These are phyloP conservation scores for Epicoccum nigrum DNA, from an alignment of 2,329 filamentous ascomycete species.

Conservation along the genomic window DNA sequence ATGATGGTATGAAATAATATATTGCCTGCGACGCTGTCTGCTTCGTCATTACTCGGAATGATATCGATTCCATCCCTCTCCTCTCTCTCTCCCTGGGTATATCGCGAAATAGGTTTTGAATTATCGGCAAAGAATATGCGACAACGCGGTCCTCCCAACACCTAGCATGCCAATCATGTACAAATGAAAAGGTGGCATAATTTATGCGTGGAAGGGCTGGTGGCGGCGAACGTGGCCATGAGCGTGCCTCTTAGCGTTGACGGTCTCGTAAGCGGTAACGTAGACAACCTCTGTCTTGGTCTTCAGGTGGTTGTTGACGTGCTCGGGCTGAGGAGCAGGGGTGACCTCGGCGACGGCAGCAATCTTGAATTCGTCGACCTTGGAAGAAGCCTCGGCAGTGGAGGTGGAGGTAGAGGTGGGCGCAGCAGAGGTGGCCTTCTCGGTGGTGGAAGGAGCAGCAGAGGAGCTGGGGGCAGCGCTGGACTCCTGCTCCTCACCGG, in stretches of 20 bases:
- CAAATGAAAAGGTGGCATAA: constrained; percentile 15
- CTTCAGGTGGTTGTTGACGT: constrained; percentile 21
- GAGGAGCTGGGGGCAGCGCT: constrained; percentile 9
- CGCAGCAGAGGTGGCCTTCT: constrained; percentile 15
- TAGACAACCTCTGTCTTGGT: constrained; percentile 41
- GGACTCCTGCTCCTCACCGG: constrained; percentile 22
- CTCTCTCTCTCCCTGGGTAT: constrained; percentile 31
- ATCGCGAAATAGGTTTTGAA: constrained; percentile 40
- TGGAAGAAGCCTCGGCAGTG: constrained; percentile 16
- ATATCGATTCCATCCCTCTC: constrained; percentile 30
- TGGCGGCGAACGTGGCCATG: constrained; percentile 40
- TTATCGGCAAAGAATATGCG: constrained; percentile 30
- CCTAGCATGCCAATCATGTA: constrained; percentile 29
- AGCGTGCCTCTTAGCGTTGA: constrained; percentile 44
- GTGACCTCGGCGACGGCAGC: constrained; percentile 32
- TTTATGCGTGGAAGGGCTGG: constrained; percentile 43
- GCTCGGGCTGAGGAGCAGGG: constrained; percentile 20
- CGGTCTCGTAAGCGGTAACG: constrained; percentile 39
- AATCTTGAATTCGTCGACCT: constrained; percentile 24
- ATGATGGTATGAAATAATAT: constrained; percentile 38
- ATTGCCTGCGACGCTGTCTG: constrained; percentile 48
- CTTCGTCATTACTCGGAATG: constrained; percentile 43
- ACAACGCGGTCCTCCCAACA: constrained; percentile 28
- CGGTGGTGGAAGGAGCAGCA: constrained; percentile 18
- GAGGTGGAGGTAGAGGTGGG: neutral